Percentiles rank a stretch among this genome's conserved stretches.
phyloP scores from a whole-genome alignment of 148 eudicot species.

The Rhododendron vialii region DNA sequence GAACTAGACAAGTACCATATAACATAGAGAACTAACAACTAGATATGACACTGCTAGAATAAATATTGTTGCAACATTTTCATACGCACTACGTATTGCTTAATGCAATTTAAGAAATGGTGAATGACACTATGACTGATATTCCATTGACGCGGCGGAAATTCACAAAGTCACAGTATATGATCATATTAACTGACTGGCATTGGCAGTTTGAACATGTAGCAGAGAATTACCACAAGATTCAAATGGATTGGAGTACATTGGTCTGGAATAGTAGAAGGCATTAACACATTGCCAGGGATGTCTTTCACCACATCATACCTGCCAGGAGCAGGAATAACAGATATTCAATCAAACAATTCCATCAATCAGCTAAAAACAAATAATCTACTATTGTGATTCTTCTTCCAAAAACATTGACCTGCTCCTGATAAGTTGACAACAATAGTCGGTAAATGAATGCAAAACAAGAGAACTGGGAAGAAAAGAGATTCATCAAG shows the following conservation, averaged over 20 bases:
- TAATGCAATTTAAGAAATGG: not conserved
- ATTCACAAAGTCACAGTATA: not conserved
- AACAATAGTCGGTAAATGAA: not conserved
- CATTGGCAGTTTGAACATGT: not conserved
- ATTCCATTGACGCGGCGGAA: not conserved
- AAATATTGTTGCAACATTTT: not conserved
- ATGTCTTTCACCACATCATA: conserved; percentile 60
- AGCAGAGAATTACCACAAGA: conserved; percentile 66
- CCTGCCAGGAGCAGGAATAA: conserved; percentile 28
- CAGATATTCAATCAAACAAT: not conserved
- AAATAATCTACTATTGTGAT: not conserved
- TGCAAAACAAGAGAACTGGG: not conserved
- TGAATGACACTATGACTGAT: not conserved
- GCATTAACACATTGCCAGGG: conserved; percentile 39
- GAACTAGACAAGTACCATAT: not conserved
- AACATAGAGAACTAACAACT: not conserved
- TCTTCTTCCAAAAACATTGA: not conserved
- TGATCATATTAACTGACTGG: not conserved
- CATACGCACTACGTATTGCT: not conserved
- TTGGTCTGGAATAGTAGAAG: conserved; percentile 56
- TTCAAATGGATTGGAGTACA: conserved; percentile 88
- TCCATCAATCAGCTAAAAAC: not conserved
- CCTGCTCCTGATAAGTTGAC: not conserved
- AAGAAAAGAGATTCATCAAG: not conserved
- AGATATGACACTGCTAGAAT: not conserved